Base-by-base conservation (phyloP, 2,329 filamentous ascomycete genomes). In the Neofusicoccum parvum region DNA sequence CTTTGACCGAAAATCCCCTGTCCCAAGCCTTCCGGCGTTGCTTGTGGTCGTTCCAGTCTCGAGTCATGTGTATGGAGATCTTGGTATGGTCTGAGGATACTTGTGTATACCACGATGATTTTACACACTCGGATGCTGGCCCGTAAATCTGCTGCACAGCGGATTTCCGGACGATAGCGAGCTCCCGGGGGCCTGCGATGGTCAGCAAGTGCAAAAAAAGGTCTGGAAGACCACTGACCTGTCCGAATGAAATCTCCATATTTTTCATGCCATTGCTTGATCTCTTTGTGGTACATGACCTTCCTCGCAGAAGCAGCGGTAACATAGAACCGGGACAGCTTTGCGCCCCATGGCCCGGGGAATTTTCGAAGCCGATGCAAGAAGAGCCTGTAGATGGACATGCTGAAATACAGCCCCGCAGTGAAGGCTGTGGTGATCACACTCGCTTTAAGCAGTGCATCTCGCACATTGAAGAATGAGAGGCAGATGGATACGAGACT, bases 281-380 rank as follows among this genome's bases (percentile, higher is more conserved):
- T 68, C 32, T 69, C 69, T 32, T 67, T 70, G 68, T 73, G 74
- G 45, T 72, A 72, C 45, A 74, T 71, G 32, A 62, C 69, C 15
- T 72, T 62, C 2, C 67, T 70, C 7, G 71, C 46, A 1, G 71
- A 71, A 56, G 69, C 67, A 15, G 67, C 48, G 54, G 79, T 66
- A 39, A 76, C 73, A 71, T 79, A 79, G 3, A 80, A 69, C 58
- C 81, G 81, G 15, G 73, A 75, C 17, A 79, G 66, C 2, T 74
- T 72, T 20, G 75, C 76, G 10, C 69, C 69, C 51, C 74, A 74
- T 1, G 80, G 80, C 0, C 80, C 79, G 1, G 73, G 74, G 45
- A 81, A 80, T 67, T 73, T 73, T 56, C 69, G 72, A 11, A 80
- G 70, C 3, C 75, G 76, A 62, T 81, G 80, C 66, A 80, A 80